Evolutionary conservation across 139 green algal genomes (phyloP), one percentile per base, ranked within the genome.

Genomic region (Auxenochlorella protothecoides): DNA sequence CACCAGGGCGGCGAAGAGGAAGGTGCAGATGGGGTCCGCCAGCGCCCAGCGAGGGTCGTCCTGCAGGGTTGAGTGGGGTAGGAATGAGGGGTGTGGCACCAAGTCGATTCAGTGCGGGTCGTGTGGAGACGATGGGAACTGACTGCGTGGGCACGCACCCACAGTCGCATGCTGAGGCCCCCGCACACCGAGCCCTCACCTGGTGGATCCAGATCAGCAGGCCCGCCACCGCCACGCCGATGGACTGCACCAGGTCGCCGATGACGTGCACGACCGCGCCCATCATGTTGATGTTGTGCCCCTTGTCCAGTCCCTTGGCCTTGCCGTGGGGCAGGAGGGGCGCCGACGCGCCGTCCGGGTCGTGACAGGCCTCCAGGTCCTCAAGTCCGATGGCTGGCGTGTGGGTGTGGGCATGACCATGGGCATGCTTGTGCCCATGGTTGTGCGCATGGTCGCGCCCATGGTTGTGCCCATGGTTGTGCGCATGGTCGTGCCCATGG

Each of bases 11-110:
- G 89, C 91, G 77, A 97, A 97, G 3, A 96, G 3, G 65, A 97
- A 95, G 12, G 92, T 97, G 84, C 92, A 97, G 63, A 97, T 87
- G 56, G 90, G 90, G 75, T 96, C 90, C 5, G 83, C 89, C 4
- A 88, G 71, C 66, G 13, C 68, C 79, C 83, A 89, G n/a, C 79
- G 64, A 3, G 82, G 80, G 73, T 91, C 80, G 66, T 87, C 87
- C 81, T 87, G 80, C 60, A 5, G 4, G 10, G 68, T 5, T 2
- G 59, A 8, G 44, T 15, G 59, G 61, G 70, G 15, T 3, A 4
- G 8, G 51, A 27, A n/a, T 0, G 66, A 53, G 66, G 3, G 27
- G 64, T 13, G 27, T 44, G 27, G 27, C 27, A 44, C 27, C 27
- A 44, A 44, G 27, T 11, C 11, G 59, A 13, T 63, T 63, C 12